phyloP scores from a whole-genome alignment of 169 alveolate species.

The Eimeria acervulina region DNA sequence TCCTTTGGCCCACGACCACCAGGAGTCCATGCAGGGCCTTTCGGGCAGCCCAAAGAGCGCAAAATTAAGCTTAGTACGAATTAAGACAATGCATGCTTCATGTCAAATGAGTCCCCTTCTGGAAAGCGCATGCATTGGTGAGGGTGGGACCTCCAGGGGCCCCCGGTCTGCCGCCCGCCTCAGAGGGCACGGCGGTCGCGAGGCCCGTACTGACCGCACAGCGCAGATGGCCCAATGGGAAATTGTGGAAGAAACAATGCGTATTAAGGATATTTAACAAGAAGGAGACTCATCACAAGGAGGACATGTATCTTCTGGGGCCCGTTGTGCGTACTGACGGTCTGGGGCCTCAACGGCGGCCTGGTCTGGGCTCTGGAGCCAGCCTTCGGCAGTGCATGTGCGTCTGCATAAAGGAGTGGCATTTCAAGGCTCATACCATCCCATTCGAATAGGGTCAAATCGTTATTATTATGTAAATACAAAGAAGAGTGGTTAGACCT shows the following conservation, averaged over 20 bases:
- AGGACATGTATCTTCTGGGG: neutral
- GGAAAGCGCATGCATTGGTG: neutral
- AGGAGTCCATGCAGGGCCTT: neutral
- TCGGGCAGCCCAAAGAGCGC: neutral
- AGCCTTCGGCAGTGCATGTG: slow-evolving; percentile 40
- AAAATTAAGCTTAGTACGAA: neutral
- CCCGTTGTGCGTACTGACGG: slow-evolving; percentile 1
- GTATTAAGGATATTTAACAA: neutral
- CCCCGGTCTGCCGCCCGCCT: slow-evolving; percentile 54
- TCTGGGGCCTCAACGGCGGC: slow-evolving; percentile 72
- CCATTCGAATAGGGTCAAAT: neutral
- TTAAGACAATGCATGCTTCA: neutral
- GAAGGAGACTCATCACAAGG: neutral
- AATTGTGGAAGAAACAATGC: neutral
- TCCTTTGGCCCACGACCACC: neutral
- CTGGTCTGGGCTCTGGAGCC: slow-evolving; percentile 60
- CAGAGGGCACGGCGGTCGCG: slow-evolving; percentile 54
- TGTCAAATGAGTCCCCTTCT: neutral
- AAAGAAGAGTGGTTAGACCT: neutral
- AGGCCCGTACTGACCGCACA: neutral
- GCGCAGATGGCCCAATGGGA: neutral
- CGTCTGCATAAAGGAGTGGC: slow-evolving; percentile 12
- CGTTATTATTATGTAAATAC: neutral
- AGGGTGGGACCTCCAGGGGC: neutral
- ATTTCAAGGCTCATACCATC: slow-evolving; percentile 8